A percentile compares a stretch with the other conserved stretches of the same genome.
These are phyloP conservation scores for Cucurbita ficifolia DNA, from an alignment of 306 rosid species.

Conservation along the genomic window DNA sequence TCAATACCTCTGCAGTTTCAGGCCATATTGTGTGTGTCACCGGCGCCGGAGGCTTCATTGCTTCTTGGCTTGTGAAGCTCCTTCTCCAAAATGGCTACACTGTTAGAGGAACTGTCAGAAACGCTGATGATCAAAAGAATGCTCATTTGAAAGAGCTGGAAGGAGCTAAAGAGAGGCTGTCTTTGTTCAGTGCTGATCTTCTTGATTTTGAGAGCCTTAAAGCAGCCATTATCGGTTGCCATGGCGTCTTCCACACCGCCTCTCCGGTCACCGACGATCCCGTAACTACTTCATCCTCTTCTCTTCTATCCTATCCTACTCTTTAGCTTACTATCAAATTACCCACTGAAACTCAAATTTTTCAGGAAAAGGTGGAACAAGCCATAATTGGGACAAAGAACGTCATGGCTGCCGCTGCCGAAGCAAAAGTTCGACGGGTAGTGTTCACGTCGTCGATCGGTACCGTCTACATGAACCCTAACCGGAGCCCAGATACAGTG, in stretches of 20 bases:
- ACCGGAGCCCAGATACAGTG: slow-evolving; percentile 37
- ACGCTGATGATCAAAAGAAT: slow-evolving; percentile 79
- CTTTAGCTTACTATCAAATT: too few relatives aligned
- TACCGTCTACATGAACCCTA: slow-evolving; percentile 68
- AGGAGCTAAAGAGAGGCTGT: slow-evolving; percentile 63
- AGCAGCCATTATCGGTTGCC: slow-evolving; percentile 43
- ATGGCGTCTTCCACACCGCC: slow-evolving; percentile 78
- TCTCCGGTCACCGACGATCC: slow-evolving; percentile 86
- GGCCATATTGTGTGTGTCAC: slow-evolving; percentile 65
- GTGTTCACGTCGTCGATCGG: slow-evolving; percentile 96
- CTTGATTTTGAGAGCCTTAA: slow-evolving; percentile 43
- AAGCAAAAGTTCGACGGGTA: slow-evolving; percentile 58
- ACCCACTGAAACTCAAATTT: too few relatives aligned
- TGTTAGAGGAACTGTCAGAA: slow-evolving; percentile 72
- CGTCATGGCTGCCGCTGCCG: slow-evolving; percentile 52
- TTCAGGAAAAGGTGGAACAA: slow-evolving; percentile 61
- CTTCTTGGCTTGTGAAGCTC: slow-evolving; percentile 76
- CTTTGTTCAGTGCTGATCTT: slow-evolving; percentile 55
- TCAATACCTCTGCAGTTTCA: slow-evolving; percentile 9
- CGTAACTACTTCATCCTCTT: slow-evolving; percentile 12
- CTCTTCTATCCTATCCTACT: neutral
- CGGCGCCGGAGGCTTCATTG: slow-evolving; percentile 93
- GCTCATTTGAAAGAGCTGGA: slow-evolving; percentile 57
- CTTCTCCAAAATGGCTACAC: slow-evolving; percentile 57
- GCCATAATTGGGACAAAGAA: slow-evolving; percentile 62